These are phyloP conservation scores for Leishmania lainsoni DNA, from an alignment of 208 protist genomes.

Conservation along the genomic window DNA sequence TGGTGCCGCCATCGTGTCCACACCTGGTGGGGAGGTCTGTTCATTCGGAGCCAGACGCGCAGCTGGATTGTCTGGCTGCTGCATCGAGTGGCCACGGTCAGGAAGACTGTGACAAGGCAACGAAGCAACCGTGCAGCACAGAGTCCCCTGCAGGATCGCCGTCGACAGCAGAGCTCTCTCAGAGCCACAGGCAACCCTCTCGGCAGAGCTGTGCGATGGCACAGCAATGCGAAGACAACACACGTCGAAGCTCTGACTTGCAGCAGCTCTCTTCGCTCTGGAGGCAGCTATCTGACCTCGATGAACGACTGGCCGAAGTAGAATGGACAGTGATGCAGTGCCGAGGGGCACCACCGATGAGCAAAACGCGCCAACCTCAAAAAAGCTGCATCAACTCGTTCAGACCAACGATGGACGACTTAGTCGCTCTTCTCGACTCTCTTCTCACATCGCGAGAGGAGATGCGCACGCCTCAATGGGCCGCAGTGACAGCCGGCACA, in stretches of 20 bases:
- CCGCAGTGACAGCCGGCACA: not conserved
- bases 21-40: not conserved
- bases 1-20: not conserved
- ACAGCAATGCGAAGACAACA: not conserved
- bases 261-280: not conserved
- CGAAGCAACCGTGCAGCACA: not conserved
- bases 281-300: not conserved
- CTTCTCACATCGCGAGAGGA: not conserved
- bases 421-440: constrained; percentile 8
- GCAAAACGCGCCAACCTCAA: not conserved
- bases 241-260: not conserved
- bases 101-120: not conserved
- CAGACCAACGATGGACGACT: constrained; percentile 14
- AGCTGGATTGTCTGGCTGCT: not conserved
- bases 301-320: not conserved
- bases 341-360: not conserved
- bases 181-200: not conserved
- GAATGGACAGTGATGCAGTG: not conserved
- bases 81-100: not conserved
- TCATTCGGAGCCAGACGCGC: not conserved
- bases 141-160: not conserved
- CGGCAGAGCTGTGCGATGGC: not conserved
- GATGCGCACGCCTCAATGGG: not conserved
- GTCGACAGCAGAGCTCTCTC: not conserved
- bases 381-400: not conserved